Conservation (phyloP, 805 yeast species). For the Lipomyces sp. region DNA sequence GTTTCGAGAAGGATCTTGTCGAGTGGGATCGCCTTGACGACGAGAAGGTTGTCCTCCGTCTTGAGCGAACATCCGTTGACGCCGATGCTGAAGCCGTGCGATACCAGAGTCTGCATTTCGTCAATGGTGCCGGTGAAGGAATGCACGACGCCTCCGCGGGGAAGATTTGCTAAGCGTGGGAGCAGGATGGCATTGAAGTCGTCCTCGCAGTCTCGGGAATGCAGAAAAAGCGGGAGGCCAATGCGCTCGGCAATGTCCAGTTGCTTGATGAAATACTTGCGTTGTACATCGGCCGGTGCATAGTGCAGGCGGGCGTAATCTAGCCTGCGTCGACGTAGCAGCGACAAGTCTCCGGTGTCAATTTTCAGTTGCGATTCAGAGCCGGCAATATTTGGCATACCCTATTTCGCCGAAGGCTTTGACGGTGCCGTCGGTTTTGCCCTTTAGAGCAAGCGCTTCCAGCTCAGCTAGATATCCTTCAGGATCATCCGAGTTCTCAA, state of each 20-base stretch:
- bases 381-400: too few species aligned
- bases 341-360: too few species aligned
- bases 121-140: slow-evolving; percentile 82
- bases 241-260: slow-evolving; percentile 56
- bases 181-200: slow-evolving; percentile 67
- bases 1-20: slow-evolving; percentile 68
- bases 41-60: slow-evolving; percentile 67
- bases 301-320: slow-evolving; percentile 88
- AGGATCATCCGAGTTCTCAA: slow-evolving; percentile 38
- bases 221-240: slow-evolving; percentile 77
- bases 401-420: slow-evolving; percentile 95
- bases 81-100: slow-evolving; percentile 66
- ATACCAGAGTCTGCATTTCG: slow-evolving; percentile 59
- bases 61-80: slow-evolving; percentile 91
- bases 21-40: slow-evolving; percentile 64
- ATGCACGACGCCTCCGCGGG: slow-evolving; percentile 78
- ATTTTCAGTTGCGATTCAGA: too few species aligned
- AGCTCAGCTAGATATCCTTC: slow-evolving; percentile 49
- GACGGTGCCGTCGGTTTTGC: slow-evolving; percentile 52
- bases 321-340: too few species aligned
- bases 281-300: slow-evolving; percentile 66
- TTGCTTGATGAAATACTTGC: slow-evolving; percentile 65
- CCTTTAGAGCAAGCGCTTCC: slow-evolving; percentile 48
- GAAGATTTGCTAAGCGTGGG: slow-evolving; percentile 54
- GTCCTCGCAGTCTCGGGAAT: slow-evolving; percentile 79